phyloP scores from a whole-genome alignment of 768 basidiomycete genomes.

The Boletus reticulatus region DNA sequence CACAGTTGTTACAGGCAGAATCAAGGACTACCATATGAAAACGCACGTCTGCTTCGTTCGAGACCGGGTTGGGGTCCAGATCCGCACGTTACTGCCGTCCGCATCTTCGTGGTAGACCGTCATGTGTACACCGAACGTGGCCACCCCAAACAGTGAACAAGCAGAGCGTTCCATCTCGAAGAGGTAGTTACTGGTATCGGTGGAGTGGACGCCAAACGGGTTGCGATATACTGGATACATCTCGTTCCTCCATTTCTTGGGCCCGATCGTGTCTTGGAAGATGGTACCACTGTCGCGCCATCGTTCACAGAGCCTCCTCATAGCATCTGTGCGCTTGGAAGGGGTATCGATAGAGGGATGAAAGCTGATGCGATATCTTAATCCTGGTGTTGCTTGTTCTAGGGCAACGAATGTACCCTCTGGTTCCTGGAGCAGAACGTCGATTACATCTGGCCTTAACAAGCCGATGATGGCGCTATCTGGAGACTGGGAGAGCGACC shows the following conservation, averaged over 20 bases:
- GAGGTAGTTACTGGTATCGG: conserved; percentile 54
- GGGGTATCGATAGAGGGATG: conserved; percentile 50
- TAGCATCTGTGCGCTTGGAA: conserved; percentile 54
- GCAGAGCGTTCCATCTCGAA: conserved; percentile 92
- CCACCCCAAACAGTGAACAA: conserved; percentile 83
- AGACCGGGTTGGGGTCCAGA: conserved; percentile 90
- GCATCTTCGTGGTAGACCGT: conserved; percentile 54
- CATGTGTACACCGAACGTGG: conserved; percentile 94
- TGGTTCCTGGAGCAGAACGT: conserved; percentile 49
- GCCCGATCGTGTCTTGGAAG: conserved; percentile 66
- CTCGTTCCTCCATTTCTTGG: conserved; percentile 83
- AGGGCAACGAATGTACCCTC: conserved; percentile 44
- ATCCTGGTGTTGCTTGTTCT: conserved; percentile 25
- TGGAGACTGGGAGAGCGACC: conserved; percentile 49
- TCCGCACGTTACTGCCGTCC: conserved; percentile 38
- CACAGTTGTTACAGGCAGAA: background rate
- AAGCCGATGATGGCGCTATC: conserved; percentile 60
- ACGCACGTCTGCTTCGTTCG: conserved; percentile 86
- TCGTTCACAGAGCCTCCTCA: conserved; percentile 66
- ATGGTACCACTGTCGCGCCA: conserved; percentile 65
- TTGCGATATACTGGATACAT: conserved; percentile 73
- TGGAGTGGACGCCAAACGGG: conserved; percentile 56
- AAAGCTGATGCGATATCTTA: conserved; percentile 43
- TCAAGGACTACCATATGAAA: background rate
- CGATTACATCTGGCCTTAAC: conserved; percentile 55